Evolutionary conservation across 78 protist genomes (phyloP).

Genomic region (Capsaspora owczarzaki): DNA sequence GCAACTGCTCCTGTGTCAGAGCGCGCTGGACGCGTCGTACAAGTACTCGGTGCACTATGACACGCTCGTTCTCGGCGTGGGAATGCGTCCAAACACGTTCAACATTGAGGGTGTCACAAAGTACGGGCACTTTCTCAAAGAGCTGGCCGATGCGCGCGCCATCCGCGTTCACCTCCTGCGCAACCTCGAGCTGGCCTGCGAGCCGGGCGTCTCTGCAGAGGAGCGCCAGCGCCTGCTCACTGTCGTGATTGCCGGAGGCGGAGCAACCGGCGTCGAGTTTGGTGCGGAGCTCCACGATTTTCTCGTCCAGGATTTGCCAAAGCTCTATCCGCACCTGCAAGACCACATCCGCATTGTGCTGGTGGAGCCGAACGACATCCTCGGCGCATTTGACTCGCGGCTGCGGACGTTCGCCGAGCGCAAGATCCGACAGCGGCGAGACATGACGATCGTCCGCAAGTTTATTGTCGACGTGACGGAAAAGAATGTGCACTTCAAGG

Average conservation of each 20-base stretch:
- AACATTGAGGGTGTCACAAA: slow-evolving; percentile 64
- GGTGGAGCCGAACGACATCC: slow-evolving; percentile 7
- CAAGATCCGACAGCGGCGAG: not conserved
- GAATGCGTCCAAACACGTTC: slow-evolving; percentile 58
- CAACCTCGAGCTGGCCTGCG: slow-evolving; percentile 36
- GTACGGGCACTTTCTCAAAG: slow-evolving; percentile 49
- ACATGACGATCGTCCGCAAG: not conserved
- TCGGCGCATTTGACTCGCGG: not conserved
- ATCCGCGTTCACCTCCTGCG: slow-evolving; percentile 32
- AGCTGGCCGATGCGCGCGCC: slow-evolving; percentile 34
- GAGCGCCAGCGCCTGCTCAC: not conserved
- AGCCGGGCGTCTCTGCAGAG: not conserved
- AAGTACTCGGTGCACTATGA: slow-evolving; percentile 51
- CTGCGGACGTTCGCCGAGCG: not conserved
- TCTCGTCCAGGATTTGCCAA: not conserved
- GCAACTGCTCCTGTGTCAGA: not conserved
- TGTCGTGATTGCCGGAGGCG: slow-evolving; percentile 62
- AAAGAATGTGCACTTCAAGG: not conserved
- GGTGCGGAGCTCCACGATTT: slow-evolving; percentile 69
- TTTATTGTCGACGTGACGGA: not conserved
- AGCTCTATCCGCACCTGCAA: not conserved
- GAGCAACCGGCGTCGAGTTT: slow-evolving; percentile 72
- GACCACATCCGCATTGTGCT: not conserved
- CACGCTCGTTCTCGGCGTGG: slow-evolving; percentile 63
- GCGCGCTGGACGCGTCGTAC: not conserved